phyloP scores from a whole-genome alignment of 352 stramenopile species.

The Blastocystis sp. region DNA sequence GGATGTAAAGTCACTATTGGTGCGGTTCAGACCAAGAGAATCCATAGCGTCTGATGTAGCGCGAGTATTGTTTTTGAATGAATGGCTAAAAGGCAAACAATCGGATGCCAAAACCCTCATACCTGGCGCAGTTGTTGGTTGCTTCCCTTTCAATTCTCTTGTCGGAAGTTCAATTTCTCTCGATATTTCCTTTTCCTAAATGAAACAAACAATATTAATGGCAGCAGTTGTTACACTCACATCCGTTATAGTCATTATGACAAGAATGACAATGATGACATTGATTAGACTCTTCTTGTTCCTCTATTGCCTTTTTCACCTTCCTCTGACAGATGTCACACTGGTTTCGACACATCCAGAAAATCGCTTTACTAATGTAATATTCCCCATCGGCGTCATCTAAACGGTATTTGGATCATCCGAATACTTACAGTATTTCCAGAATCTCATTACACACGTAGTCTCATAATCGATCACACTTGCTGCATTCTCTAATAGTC shows the following conservation, averaged over 20 bases:
- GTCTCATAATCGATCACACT: not conserved
- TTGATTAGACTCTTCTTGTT: not conserved
- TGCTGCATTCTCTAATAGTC: not conserved
- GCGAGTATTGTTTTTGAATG: not conserved
- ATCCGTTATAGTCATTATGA: not conserved
- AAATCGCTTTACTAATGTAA: constrained; percentile 37
- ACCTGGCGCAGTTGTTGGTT: not conserved
- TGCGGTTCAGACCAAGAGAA: not conserved
- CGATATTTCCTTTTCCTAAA: constrained; percentile 21
- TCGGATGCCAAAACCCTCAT: not conserved
- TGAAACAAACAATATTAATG: constrained; percentile 17
- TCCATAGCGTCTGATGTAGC: not conserved
- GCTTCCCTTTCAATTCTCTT: not conserved
- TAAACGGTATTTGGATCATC: not conserved
- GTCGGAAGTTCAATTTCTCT: not conserved
- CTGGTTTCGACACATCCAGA: constrained; percentile 2
- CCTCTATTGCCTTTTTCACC: not conserved
- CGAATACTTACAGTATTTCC: not conserved
- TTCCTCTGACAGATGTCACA: not conserved
- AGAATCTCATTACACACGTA: not conserved
- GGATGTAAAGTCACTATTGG: not conserved
- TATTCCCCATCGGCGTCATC: constrained; percentile 30
- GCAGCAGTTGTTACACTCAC: not conserved
- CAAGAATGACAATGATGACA: not conserved
- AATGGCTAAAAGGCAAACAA: not conserved